Evolutionary conservation across 768 basidiomycete species (phyloP).

Genomic region (Tylopilus rubrobrunneus): DNA sequence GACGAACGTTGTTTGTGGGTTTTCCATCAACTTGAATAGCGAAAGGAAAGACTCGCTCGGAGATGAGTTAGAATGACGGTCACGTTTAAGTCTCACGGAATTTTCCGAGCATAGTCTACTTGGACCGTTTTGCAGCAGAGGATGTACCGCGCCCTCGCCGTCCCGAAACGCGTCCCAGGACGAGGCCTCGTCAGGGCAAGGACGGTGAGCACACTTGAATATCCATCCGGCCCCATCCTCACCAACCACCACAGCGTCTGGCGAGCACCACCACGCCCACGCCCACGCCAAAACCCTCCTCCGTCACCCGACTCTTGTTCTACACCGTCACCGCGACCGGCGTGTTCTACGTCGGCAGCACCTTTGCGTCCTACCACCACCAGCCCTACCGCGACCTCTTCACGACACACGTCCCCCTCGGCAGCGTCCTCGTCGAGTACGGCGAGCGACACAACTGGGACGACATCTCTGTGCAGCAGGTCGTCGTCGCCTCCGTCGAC

Average conservation of each 20-base stretch:
- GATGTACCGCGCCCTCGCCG: conserved; percentile 55
- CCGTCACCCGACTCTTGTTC: conserved; percentile 56
- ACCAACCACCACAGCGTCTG: conserved; percentile 44
- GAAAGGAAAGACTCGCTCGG: too few relatives aligned
- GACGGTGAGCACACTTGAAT: conserved; percentile 41
- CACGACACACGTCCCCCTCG: conserved; percentile 74
- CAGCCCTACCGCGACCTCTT: conserved; percentile 85
- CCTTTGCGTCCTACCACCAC: conserved; percentile 72
- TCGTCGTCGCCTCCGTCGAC: conserved; percentile 50
- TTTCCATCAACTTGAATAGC: too few relatives aligned
- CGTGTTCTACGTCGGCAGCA: conserved; percentile 80
- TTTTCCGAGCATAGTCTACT: conserved; percentile 3
- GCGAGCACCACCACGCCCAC: conserved; percentile 37
- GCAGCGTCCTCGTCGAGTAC: conserved; percentile 71
- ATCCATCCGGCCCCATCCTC: not conserved
- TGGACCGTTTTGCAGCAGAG: conserved; percentile 5
- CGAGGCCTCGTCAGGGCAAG: conserved; percentile 49
- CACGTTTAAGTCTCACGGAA: not conserved
- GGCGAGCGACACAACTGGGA: conserved; percentile 82
- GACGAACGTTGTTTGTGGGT: too few relatives aligned
- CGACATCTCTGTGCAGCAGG: conserved; percentile 58
- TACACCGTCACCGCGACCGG: conserved; percentile 65
- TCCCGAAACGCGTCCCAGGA: conserved; percentile 47
- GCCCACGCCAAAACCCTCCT: conserved; percentile 47
- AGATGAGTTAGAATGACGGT: too few relatives aligned